A percentile compares a stretch with the other conserved stretches of the same genome.
Conservation (phyloP, 306 rosid genomes). For the Glycine soja region DNA sequence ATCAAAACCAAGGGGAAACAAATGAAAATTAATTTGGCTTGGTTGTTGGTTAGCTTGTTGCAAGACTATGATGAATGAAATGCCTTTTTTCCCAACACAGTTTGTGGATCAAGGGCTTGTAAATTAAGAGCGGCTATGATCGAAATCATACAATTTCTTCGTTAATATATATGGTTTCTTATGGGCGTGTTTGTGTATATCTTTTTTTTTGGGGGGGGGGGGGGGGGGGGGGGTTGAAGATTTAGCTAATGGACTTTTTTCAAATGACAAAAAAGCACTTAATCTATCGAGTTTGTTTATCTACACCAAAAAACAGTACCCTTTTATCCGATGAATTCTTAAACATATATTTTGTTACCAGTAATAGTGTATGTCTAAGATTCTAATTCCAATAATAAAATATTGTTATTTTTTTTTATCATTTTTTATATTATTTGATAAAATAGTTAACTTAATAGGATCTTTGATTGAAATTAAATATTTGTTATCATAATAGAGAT, state of each 20-base stretch:
- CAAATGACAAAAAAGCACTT: not conserved
- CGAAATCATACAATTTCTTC: not conserved
- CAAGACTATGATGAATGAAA: not conserved
- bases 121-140: slow-evolving; percentile 14
- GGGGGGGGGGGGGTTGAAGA: not conserved
- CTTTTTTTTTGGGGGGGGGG: not conserved
- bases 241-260: not conserved
- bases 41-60: not conserved
- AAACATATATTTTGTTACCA: no score
- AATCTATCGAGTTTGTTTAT: not conserved
- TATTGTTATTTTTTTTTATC: no score
- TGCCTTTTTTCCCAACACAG: not conserved
- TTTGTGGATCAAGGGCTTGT: slow-evolving; percentile 26
- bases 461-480: no score
- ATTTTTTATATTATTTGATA: no score
- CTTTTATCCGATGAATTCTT: not conserved
- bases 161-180: not conserved
- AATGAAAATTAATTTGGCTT: no score
- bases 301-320: not conserved
- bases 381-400: no score
- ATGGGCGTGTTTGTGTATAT: not conserved
- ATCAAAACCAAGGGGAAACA: not conserved
- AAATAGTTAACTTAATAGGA: no score
- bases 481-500: no score
- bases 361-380: no score